Conservation (phyloP, 106 monocot species). For the Chionographis japonica region DNA sequence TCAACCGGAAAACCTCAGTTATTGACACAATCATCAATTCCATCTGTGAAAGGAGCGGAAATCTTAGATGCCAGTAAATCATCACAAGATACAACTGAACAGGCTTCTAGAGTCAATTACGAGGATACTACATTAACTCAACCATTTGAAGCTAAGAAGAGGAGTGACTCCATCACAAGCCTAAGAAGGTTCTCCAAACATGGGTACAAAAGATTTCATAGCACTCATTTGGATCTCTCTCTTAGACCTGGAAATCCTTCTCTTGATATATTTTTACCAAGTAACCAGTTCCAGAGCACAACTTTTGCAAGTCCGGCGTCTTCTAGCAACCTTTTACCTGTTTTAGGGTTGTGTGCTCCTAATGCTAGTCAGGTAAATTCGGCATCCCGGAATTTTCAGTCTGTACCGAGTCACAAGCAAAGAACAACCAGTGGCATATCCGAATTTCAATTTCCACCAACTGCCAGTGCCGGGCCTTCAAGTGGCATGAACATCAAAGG, state of each 20-base stretch:
- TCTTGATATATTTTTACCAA: conserved; percentile 36
- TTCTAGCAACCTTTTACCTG: conserved; percentile 49
- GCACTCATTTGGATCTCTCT: conserved; percentile 37
- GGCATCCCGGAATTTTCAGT: conserved; percentile 18
- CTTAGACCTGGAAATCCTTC: conserved; percentile 21
- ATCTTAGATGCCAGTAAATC: conserved; percentile 7
- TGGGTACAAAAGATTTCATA: conserved; percentile 30
- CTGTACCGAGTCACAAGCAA: conserved; percentile 26
- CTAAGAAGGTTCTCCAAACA: conserved; percentile 30
- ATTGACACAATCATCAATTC: conserved; percentile 7
- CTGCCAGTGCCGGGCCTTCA: conserved; percentile 21
- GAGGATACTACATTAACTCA: conserved; percentile 27
- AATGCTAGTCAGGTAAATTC: conserved; percentile 53
- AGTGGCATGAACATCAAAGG: conserved; percentile 21
- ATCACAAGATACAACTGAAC: conserved; percentile 18
- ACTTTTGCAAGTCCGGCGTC: conserved; percentile 23
- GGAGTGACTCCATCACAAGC: conserved; percentile 20
- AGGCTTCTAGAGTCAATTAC: conserved; percentile 13
- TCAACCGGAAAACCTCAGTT: conserved; percentile 17
- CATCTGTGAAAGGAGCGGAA: conserved; percentile 15
- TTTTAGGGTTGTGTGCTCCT: conserved; percentile 88
- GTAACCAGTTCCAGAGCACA: conserved; percentile 20
- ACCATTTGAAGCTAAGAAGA: conserved; percentile 24
- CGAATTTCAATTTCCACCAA: conserved; percentile 30
- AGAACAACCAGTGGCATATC: conserved; percentile 19